These are phyloP conservation scores for Dorcoceras hygrometricum DNA, from an alignment of 257 asterid species.

Conservation along the genomic window DNA sequence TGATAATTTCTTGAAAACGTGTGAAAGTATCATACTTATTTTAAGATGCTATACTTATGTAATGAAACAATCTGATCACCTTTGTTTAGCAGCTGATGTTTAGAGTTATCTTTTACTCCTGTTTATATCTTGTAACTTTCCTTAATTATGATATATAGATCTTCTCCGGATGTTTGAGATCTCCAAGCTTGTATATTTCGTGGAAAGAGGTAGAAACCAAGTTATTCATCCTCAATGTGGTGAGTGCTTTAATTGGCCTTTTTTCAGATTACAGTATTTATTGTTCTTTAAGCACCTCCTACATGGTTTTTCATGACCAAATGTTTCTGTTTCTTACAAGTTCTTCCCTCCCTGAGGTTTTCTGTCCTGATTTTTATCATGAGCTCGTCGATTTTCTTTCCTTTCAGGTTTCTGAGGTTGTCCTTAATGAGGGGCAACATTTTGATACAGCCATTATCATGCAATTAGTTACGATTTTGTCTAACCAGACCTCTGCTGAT, in stretches of 20 bases:
- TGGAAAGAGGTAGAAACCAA: conserved; percentile 87
- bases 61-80: conserved; percentile 5
- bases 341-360: conserved; percentile 2
- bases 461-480: conserved; percentile 61
- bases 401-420: conserved; percentile 76
- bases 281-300: conserved; percentile 2
- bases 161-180: conserved; percentile 56
- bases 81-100: conserved; percentile 1
- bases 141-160: conserved; percentile 41
- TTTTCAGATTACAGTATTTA: conserved; percentile 3
- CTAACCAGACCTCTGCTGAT: conserved; percentile 53
- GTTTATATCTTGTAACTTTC: conserved; percentile 1
- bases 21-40: no score
- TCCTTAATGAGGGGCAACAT: conserved; percentile 57
- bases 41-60: no score
- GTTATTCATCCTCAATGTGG: conserved; percentile 73
- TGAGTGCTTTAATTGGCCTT: conserved; percentile 34
- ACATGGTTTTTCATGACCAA: conserved; percentile 23
- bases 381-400: conserved; percentile 3
- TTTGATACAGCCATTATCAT: conserved; percentile 57
- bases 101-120: conserved; percentile 2
- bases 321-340: conserved; percentile 19
- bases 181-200: conserved; percentile 49
- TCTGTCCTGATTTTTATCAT: conserved; percentile 24
- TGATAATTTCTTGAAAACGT: no score